These are phyloP conservation scores for Mangifera indica DNA, from an alignment of 345 rosid genomes.

Conservation along the genomic window DNA sequence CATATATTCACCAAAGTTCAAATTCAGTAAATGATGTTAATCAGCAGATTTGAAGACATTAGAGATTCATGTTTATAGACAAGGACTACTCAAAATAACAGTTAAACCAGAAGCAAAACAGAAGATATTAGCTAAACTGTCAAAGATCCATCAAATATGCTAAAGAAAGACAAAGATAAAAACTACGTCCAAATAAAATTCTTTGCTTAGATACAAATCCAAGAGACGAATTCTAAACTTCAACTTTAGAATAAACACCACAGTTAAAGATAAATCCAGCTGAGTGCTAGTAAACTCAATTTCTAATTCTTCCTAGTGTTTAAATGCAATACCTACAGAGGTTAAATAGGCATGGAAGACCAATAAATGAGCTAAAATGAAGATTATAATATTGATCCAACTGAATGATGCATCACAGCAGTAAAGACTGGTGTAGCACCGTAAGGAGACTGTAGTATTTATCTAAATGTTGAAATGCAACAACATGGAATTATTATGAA, in stretches of 20 bases:
- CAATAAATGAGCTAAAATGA: constrained; percentile 7
- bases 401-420: not conserved
- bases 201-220: not conserved
- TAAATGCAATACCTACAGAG: not conserved
- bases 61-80: not conserved
- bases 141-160: not conserved
- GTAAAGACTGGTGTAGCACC: not conserved
- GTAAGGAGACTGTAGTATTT: not conserved
- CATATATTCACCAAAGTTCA: not conserved
- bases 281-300: not conserved
- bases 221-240: not conserved
- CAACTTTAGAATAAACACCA: not conserved
- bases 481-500: not conserved
- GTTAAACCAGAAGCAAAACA: not conserved
- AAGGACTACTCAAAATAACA: not conserved
- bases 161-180: not conserved
- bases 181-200: not conserved
- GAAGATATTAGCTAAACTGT: no score
- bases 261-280: not conserved
- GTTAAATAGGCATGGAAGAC: not conserved
- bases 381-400: constrained; percentile 6
- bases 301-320: no score
- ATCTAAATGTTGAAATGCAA: not conserved
- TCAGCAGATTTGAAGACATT: constrained; percentile 4
- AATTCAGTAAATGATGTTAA: not conserved